phyloP scores from a whole-genome alignment of 768 basidiomycete genomes.

The Tubosaeta sp. region DNA sequence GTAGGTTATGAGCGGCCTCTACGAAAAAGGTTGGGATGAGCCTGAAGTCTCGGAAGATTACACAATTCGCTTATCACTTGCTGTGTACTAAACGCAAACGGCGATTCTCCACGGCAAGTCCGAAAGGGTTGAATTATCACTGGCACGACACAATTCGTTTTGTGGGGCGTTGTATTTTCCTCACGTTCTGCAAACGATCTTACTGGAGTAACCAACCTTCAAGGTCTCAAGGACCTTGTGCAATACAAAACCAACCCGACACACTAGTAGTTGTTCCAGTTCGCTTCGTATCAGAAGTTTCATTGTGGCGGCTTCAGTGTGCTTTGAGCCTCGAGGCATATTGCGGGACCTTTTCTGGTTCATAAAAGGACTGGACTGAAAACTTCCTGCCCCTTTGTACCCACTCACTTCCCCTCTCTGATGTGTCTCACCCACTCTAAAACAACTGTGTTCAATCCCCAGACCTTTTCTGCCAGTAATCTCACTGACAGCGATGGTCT shows the following conservation, averaged over 20 bases:
- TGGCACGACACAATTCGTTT: too few relatives aligned
- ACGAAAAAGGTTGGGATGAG: too few relatives aligned
- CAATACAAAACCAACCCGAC: background rate
- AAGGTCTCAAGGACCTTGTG: background rate
- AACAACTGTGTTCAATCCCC: slow-evolving; percentile 11
- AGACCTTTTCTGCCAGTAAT: slow-evolving; percentile 14
- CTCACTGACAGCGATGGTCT: slow-evolving; percentile 19
- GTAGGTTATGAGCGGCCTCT: too few relatives aligned
- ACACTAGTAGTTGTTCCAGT: background rate
- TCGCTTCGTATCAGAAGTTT: background rate
- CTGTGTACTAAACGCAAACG: slow-evolving; percentile 13
- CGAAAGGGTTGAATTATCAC: too few relatives aligned
- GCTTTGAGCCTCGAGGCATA: background rate
- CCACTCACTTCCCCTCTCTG: background rate
- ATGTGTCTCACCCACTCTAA: slow-evolving; percentile 2
- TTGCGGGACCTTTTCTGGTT: background rate
- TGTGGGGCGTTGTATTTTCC: background rate
- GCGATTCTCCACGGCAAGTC: background rate
- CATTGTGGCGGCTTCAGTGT: background rate
- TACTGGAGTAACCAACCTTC: background rate
- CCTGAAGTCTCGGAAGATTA: too few relatives aligned
- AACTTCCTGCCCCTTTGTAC: background rate
- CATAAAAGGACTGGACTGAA: background rate
- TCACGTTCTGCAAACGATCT: background rate
- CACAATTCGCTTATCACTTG: too few relatives aligned